Evolutionary conservation across 441 rosid species (phyloP), one percentile per base, ranked within the genome.

Genomic region (Syzygium syzygioides): DNA sequence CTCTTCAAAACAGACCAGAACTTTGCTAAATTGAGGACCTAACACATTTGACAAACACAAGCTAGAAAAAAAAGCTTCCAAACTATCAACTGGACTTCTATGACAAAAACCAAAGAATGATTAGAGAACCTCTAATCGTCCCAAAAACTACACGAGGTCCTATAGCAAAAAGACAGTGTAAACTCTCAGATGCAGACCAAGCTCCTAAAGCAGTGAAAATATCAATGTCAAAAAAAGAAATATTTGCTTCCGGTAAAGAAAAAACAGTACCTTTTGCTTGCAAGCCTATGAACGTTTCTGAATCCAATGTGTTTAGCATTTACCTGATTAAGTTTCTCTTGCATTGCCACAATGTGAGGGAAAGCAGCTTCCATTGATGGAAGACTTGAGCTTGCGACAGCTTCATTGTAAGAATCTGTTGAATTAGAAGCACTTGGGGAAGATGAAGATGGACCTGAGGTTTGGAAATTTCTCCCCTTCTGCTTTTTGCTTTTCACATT

Each of bases 301-400:
- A 76, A 48, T 76, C 83, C 83, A 76, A 23, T 41, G 50, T 45
- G n/a, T 23, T 76, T 76, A 4, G n/a, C 18, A 79, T 86, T 94
- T 87, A 98, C 99, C 99, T 98, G 99, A 92, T 95, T 93, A 90
- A 98, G 93, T 86, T 87, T 93, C 85, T 94, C 95, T 86, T 95
- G 98, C 97, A 96, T 92, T 28, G 95, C 92, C 86, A 89, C 79
- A 37, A 95, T 87, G 80, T 96, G 99, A 86, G 96, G 91, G 71
- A 89, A 79, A 86, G 92, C 87, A 90, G 93, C 91, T 90, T 92
- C 95, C 55, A 90, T 84, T 45, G 93, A 88, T 19, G 91, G 95
- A 59, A 86, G 91, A 93, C 89, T 91, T 54, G 93, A 92, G 88
- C 91, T 94, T 87, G 88, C 92, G 87, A 91, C 91, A 79, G 92